Evolutionary conservation across 1,284 basidiomycete species (phyloP).

Genomic region (Leccinum laetum): DNA sequence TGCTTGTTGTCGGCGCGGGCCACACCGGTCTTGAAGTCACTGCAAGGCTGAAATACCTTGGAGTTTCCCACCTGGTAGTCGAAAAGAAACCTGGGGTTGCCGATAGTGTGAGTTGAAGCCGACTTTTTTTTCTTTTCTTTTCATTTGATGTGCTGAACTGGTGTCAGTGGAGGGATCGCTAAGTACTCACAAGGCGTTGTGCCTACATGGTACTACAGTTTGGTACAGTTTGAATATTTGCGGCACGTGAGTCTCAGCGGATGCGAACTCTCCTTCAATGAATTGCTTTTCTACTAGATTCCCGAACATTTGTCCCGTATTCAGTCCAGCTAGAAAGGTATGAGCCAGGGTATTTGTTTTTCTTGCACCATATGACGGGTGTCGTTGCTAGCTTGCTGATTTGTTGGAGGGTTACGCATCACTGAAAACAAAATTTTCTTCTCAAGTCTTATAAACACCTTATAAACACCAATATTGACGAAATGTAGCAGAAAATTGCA

Average conservation of each 20-base stretch:
- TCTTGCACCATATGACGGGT: not conserved
- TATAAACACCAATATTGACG: too few relatives aligned
- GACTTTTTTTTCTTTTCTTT: not conserved
- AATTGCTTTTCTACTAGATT: conserved; percentile 22
- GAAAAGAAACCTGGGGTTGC: conserved; percentile 33
- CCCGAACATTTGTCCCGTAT: conserved; percentile 41
- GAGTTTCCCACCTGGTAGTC: conserved; percentile 34
- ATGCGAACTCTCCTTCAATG: too few relatives aligned
- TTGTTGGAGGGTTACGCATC: conserved; percentile 60
- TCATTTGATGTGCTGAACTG: not conserved
- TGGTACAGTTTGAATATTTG: conserved; percentile 30
- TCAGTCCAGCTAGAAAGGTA: conserved; percentile 37
- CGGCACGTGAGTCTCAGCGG: conserved; percentile 19
- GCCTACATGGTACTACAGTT: conserved; percentile 26
- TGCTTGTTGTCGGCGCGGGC: conserved; percentile 37
- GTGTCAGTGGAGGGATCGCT: conserved; percentile 34
- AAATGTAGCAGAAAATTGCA: too few relatives aligned
- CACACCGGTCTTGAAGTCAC: conserved; percentile 38
- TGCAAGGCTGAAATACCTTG: conserved; percentile 38
- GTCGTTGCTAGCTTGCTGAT: conserved; percentile 45
- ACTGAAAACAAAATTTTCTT: too few relatives aligned
- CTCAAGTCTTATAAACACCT: too few relatives aligned
- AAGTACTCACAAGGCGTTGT: conserved; percentile 31
- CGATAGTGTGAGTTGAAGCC: conserved; percentile 25
- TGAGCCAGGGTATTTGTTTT: not conserved